These are phyloP conservation scores for Senna tora DNA, from an alignment of 306 rosid species.

Conservation along the genomic window DNA sequence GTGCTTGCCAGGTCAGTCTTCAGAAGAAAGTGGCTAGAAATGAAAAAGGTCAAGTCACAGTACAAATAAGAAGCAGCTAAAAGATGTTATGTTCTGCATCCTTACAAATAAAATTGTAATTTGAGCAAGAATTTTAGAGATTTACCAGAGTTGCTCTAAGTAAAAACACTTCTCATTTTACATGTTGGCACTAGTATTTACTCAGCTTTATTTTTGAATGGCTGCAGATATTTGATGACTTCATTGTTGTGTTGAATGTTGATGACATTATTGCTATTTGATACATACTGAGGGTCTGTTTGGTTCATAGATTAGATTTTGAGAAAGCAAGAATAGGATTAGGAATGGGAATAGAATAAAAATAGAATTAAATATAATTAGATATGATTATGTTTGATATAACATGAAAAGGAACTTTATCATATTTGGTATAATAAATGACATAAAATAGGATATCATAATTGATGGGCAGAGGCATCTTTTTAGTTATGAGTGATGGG, in stretches of 20 bases:
- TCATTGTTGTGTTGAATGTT: background rate
- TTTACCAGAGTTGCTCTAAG: background rate
- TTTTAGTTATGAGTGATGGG: no score
- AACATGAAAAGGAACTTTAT: no score
- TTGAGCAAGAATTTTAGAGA: background rate
- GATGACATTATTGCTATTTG: no score
- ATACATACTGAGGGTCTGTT: no score
- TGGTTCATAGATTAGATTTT: no score
- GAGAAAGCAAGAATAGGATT: no score
- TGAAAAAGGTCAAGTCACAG: background rate
- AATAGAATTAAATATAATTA: no score
- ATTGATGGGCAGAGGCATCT: no score
- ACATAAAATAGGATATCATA: no score
- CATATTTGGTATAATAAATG: no score
- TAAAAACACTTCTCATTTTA: background rate
- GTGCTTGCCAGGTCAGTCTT: background rate
- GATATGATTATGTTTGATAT: no score
- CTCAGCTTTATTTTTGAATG: background rate
- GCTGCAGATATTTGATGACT: background rate
- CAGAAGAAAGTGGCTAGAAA: background rate
- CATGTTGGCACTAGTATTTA: background rate
- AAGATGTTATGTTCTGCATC: background rate
- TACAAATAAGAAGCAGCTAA: background rate
- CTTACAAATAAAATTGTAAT: background rate
- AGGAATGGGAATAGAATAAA: no score